Percentiles rank a stretch among this genome's conserved stretches.
Conservation (phyloP, 495 filamentous ascomycete genomes). For the Penicillium riverlandense region DNA sequence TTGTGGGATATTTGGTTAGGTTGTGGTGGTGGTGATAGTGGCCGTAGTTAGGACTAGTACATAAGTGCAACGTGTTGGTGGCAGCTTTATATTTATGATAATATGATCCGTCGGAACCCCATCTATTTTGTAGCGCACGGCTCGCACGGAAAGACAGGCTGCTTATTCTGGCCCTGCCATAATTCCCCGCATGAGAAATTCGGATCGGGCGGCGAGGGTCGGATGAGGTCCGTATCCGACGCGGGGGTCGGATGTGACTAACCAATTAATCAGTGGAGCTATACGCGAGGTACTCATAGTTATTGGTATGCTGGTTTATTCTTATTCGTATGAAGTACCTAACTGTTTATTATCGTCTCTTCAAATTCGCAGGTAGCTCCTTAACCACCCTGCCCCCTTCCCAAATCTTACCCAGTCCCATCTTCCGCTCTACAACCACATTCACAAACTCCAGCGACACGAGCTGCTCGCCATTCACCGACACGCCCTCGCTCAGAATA, state of each 20-base stretch:
- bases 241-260: neutral
- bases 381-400: slow-evolving; percentile 53
- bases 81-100: no score
- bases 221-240: no score
- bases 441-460: slow-evolving; percentile 38
- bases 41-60: neutral
- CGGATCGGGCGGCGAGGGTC: no score
- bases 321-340: no score
- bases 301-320: no score
- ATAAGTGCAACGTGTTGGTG: no score
- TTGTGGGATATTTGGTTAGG: slow-evolving; percentile 2
- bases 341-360: slow-evolving; percentile 7
- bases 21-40: neutral
- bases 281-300: no score
- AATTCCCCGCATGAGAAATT: no score
- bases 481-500: slow-evolving; percentile 43
- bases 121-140: no score
- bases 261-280: neutral
- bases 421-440: slow-evolving; percentile 50
- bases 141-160: no score
- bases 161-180: no score
- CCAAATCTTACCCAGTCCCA: slow-evolving; percentile 57
- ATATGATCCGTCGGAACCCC: no score
- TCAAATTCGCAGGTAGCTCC: slow-evolving; percentile 34
- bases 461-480: slow-evolving; percentile 16